Base-by-base conservation (phyloP, 192 early-diverging fungal species). In the Allomyces javanicus region DNA sequence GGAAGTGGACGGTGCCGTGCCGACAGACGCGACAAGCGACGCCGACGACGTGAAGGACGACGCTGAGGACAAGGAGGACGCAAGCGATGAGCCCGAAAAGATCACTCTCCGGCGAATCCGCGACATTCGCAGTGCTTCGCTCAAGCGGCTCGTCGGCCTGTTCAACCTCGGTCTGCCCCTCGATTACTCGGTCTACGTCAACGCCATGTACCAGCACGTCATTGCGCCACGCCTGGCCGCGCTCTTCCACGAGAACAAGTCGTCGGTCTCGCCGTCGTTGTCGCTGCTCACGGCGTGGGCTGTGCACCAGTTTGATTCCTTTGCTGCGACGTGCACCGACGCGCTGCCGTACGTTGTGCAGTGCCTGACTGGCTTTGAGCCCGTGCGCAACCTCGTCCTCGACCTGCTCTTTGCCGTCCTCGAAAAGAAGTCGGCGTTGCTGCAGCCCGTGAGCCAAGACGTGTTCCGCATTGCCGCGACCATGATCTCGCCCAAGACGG, bases 231-330 rank as follows among this genome's bases (percentile, higher is more conserved):
- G 91, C 24, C 72, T 99, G 19, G 73, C 80, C 25, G 81, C 74
- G 19, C 78, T 97, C 24, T 78, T 76, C 26, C 70, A 70, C 21
- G 96, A 99, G 71, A 92, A 90, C 71, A 92, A 92, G 6, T 94
- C 97, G 72, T 81, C 85, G 55, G 83, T 91, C 4, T 91, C 88
- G 1, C 77, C 85, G 0, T 72, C 95, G 24, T 75, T 96, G 75
- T 79, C 85, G 66, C 73, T 97, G 45, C 77, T 99, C 43, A 68
- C 73, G 10, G 75, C 83, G 3, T 97, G 95, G 95, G 77, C 92
- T 9, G 75, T 78, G 44, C 75, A 80, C 26, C 72, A 58, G 17
- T 58, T 58, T 58, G 50, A 58, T 14, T 14, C 3, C 12, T 58
- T 58, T n/a, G 17, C 11, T 3, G 58, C 4, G 40, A 24, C 22